Conservation (phyloP, 2,329 filamentous ascomycete genomes). For the Stromatinia cepivora region DNA sequence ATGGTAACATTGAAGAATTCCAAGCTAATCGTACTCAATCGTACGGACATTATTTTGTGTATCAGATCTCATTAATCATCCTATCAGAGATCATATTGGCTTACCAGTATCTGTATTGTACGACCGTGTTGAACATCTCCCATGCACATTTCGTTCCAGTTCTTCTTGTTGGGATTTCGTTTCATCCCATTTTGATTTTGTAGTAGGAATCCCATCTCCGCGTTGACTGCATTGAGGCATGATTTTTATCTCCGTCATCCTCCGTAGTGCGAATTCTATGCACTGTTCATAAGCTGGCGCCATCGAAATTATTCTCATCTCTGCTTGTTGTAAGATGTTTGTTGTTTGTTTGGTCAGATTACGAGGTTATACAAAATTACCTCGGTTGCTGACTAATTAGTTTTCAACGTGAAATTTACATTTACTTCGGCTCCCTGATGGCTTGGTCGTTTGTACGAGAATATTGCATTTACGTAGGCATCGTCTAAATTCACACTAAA, state of each 20-base stretch:
- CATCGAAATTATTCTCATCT: neutral
- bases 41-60: neutral
- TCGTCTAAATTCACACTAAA: no score
- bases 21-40: neutral
- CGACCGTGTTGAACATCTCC: neutral
- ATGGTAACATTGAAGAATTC: constrained; percentile 2
- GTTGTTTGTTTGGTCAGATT: constrained; percentile 22
- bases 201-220: neutral
- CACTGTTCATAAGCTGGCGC: constrained; percentile 16
- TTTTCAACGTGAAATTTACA: neutral
- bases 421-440: constrained; percentile 11
- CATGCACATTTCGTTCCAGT: neutral
- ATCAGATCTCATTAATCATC: constrained; percentile 7
- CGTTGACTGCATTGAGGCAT: neutral
- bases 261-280: neutral
- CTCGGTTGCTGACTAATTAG: constrained; percentile 17
- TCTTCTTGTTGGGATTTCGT: neutral
- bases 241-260: neutral
- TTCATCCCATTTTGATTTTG: constrained; percentile 3
- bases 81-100: neutral
- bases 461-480: no score
- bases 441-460: constrained; percentile 3
- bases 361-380: constrained; percentile 12
- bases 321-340: constrained; percentile 14
- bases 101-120: neutral